These are phyloP conservation scores for Orbilia ellipsospora DNA, from an alignment of 2,329 filamentous ascomycete species.

Conservation along the genomic window DNA sequence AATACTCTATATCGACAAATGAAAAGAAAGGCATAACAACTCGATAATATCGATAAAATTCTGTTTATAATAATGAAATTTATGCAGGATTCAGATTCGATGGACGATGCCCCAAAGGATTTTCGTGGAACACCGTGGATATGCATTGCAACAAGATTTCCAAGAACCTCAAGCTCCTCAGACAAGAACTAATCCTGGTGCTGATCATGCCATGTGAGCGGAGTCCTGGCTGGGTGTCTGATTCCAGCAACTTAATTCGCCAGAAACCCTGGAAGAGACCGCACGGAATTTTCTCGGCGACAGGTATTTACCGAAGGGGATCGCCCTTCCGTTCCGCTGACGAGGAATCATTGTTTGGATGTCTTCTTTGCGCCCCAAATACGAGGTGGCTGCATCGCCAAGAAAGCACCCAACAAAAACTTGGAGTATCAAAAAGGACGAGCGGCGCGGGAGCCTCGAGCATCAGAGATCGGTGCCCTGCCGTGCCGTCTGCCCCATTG, in stretches of 20 bases:
- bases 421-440: no score
- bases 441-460: no score
- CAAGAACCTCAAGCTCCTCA: conserved; percentile 15
- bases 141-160: conserved; percentile 42
- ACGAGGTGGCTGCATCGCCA: conserved; percentile 19
- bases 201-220: conserved; percentile 30
- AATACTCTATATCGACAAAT: no score
- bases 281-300: background rate
- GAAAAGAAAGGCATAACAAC: no score
- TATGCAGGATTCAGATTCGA: no score
- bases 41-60: no score
- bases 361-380: conserved; percentile 17
- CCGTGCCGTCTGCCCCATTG: no score
- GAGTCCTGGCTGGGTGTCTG: background rate
- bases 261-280: background rate
- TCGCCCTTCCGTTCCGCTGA: conserved; percentile 37
- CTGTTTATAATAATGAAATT: no score
- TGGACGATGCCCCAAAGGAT: no score
- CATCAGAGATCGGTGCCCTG: no score
- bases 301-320: conserved; percentile 32
- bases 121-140: background rate
- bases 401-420: no score
- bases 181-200: conserved; percentile 19
- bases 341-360: conserved; percentile 11
- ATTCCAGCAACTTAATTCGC: background rate